Base-by-base conservation (phyloP, 164 flowering plant genomes). In the Hamamelis virginiana region DNA sequence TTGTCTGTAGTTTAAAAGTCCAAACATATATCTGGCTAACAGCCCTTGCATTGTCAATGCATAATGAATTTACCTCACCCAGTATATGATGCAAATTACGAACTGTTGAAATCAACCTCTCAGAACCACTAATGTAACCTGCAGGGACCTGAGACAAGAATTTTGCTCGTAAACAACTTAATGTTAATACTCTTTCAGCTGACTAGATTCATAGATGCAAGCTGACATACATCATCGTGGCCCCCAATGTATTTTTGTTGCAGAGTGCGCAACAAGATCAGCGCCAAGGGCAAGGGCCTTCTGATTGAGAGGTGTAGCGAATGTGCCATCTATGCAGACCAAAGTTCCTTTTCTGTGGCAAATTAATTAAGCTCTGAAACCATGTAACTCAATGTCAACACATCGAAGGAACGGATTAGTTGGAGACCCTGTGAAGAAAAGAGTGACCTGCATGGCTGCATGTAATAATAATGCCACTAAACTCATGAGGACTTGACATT, bases 351-450 rank as follows among this genome's bases (percentile, higher is more conserved):
- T 88, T 26, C 72, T 78, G 71, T 89, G 99, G 83, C 99, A 96
- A 50, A n/a, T n/a, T n/a, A n/a, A n/a, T n/a, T n/a, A n/a, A 96
- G 80, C 73, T 90, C 84, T 65, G 99, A 91, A 57, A 96, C 97
- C 80, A n/a, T n/a, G n/a, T n/a, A 89, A 68, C 79, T 86, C 75
- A 70, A 92, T 89, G 74, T 96, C 99, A 66, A 96, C 90, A 75
- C 97, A 91, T 74, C 98, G 85, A 53, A 96, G 87, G 79, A 86
- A 96, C 33, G 99, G 99, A 69, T 96, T 96, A 28, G 99, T 96
- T 53, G 99, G 99, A 67, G 97, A 92, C 78, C 93, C 99, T 4
- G 99, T 90, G 72, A 92, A 96, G 92, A 91, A 96, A 65, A 96
- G 92, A 26, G 87, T 71, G 26, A 91, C 98, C 99, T 96, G 91